Base-by-base conservation (phyloP, 805 yeast species). In the Nakazawaea ambrosiae region DNA sequence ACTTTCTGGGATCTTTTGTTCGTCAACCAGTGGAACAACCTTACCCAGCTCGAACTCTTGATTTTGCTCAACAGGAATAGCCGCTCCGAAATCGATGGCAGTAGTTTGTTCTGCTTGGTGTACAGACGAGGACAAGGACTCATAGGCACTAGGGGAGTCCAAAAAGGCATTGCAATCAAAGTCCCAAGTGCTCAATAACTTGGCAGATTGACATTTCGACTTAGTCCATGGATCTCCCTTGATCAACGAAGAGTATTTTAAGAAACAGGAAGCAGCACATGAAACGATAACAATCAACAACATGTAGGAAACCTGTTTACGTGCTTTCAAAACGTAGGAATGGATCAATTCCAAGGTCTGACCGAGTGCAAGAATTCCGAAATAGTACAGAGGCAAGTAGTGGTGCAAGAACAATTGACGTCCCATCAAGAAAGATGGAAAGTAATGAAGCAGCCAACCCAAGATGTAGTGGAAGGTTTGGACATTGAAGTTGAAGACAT, bases 211-310 rank as follows among this genome's bases (percentile, higher is more conserved):
- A 62, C 98, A 92, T 42, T 69, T 58, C 20, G 54, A 57, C 50
- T 70, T 70, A 33, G 95, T 82, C 97, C 97, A 90, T 37, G 75
- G 73, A 10, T 73, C 54, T 33, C 84, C 98, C 54, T 85, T 84
- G 34, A 81, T 72, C 52, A 92, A 60, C 25, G 97, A 82, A 2
- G 85, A 70, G 61, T 79, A 79, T 43, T 66, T 58, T 37, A 61
- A 57, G 65, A 72, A 90, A 55, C 78, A 76, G 16, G 65, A 63
- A 9, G 73, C 56, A 18, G 81, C 65, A 16, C 61, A 60, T 1
- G 65, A 56, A 27, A 79, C 62, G 49, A 85, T 70, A 1, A 60
- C 53, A 5, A 59, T 68, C 23, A 81, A 55, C 8, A 75, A 31
- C 3, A 53, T 61, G 34, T 70, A 68, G 3, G 75, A 70, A 26